Conservation (phyloP, 1,284 basidiomycete genomes). For the Cryptococcus sp. region DNA sequence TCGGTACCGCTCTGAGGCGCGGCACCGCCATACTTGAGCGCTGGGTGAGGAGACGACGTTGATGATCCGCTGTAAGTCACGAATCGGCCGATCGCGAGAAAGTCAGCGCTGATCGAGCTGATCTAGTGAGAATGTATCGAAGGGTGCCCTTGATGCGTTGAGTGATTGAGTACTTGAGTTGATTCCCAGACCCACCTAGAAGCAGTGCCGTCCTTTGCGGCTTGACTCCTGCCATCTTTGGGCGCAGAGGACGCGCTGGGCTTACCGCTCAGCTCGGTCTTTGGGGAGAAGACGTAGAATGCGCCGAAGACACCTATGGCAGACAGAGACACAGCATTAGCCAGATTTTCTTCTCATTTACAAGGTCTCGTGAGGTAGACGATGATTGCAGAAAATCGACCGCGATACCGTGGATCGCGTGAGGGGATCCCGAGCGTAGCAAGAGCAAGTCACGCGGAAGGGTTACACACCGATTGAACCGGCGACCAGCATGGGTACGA, state of each 20-base stretch:
- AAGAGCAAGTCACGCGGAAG: neutral
- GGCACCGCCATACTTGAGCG: slow-evolving; percentile 35
- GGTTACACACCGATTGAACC: slow-evolving; percentile 11
- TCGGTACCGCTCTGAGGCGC: slow-evolving; percentile 19
- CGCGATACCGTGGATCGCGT: neutral
- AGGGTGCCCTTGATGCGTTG: neutral
- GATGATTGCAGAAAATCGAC: neutral
- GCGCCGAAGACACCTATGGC: slow-evolving; percentile 36
- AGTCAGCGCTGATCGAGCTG: neutral
- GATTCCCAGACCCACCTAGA: slow-evolving; percentile 17
- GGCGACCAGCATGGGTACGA: slow-evolving; percentile 15
- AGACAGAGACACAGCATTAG: neutral
- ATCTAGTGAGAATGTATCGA: neutral
- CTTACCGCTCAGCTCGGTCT: slow-evolving; percentile 36
- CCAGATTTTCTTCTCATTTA: neutral
- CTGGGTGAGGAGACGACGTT: slow-evolving; percentile 25
- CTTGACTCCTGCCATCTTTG: slow-evolving; percentile 28
- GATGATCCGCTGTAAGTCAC: slow-evolving; percentile 6
- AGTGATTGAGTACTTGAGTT: neutral
- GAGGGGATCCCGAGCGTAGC: too few species aligned
- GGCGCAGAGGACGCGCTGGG: slow-evolving; percentile 12
- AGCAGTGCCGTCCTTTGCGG: slow-evolving; percentile 25
- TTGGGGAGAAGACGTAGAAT: slow-evolving; percentile 37
- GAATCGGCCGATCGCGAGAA: neutral
- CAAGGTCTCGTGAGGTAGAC: neutral